Percentiles rank a stretch among this genome's conserved stretches.
Evolutionary conservation across 164 flowering plant species (phyloP).

Genomic region (Tetracentron sinense): DNA sequence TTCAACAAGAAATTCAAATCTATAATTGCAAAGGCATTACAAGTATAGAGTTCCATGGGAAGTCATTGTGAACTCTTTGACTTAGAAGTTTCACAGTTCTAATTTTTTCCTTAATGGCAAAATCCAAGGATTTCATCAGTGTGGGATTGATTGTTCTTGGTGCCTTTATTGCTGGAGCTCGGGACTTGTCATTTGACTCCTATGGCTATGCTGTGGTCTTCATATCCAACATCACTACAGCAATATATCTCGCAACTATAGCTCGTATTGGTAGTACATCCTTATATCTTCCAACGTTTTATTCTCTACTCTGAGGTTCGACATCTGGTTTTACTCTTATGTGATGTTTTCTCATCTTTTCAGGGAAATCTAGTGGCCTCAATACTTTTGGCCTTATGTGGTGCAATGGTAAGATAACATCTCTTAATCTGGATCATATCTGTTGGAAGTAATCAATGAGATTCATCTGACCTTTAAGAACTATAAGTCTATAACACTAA

Average conservation of each 20-base stretch:
- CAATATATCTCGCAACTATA: slow-evolving; percentile 90
- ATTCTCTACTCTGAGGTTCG: slow-evolving; percentile 3
- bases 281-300: neutral
- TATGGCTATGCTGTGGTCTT: slow-evolving; percentile 82
- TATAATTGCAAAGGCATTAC: slow-evolving; percentile 5
- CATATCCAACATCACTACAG: slow-evolving; percentile 76
- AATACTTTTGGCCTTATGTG: slow-evolving; percentile 94
- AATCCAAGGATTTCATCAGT: slow-evolving; percentile 62
- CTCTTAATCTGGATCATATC: slow-evolving; percentile 3
- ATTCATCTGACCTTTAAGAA: neutral
- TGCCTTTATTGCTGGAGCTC: slow-evolving; percentile 90
- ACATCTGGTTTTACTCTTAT: neutral
- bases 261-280: slow-evolving; percentile 69
- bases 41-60: too few species aligned
- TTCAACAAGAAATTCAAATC: neutral
- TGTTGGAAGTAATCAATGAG: neutral
- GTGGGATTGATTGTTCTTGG: slow-evolving; percentile 89
- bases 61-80: neutral
- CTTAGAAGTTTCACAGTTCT: slow-evolving; percentile 18
- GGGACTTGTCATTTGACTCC: slow-evolving; percentile 86
- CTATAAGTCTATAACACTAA: neutral
- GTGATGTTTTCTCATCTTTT: slow-evolving; percentile 4
- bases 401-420: slow-evolving; percentile 70
- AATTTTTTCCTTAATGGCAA: slow-evolving; percentile 31
- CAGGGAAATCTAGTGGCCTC: slow-evolving; percentile 85